Evolutionary conservation across 352 stramenopile genomes (phyloP).

Genomic region (Phytopythium vexans): DNA sequence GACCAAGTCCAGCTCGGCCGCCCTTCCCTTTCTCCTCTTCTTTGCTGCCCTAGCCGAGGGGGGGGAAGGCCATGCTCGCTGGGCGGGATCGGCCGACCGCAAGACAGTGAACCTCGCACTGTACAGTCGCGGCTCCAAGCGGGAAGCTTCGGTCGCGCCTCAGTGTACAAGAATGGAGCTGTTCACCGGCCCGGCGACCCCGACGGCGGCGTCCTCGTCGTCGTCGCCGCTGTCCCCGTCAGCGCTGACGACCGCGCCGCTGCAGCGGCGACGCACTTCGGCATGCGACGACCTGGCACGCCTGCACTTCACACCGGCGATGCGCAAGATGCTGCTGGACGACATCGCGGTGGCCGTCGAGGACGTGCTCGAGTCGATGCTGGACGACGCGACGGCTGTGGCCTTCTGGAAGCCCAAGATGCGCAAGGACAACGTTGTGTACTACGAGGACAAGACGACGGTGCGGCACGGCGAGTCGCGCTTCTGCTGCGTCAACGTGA

Average conservation of each 20-base stretch:
- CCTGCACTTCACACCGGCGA: slow-evolving; percentile 8
- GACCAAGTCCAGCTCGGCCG: too few relatives aligned
- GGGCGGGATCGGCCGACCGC: too few relatives aligned
- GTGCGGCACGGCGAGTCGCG: slow-evolving; percentile 24
- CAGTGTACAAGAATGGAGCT: slow-evolving; percentile 1
- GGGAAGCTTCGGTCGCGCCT: too few relatives aligned
- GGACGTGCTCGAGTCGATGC: slow-evolving; percentile 34
- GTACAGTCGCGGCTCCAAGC: too few relatives aligned
- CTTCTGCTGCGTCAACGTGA: slow-evolving; percentile 32
- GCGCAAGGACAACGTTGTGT: slow-evolving; percentile 32
- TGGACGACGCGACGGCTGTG: slow-evolving; percentile 22
- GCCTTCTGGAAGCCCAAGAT: slow-evolving; percentile 24
- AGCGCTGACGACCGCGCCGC: neutral
- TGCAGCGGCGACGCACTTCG: slow-evolving; percentile 4
- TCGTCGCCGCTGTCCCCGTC: neutral
- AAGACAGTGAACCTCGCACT: too few relatives aligned
- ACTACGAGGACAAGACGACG: slow-evolving; percentile 30
- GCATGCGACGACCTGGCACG: slow-evolving; percentile 3
- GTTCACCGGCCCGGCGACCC: slow-evolving; percentile 1
- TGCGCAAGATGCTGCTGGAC: slow-evolving; percentile 22
- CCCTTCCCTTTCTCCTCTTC: too few relatives aligned
- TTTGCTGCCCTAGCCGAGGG: too few relatives aligned
- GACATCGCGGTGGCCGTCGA: slow-evolving; percentile 28
- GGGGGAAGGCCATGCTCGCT: too few relatives aligned
- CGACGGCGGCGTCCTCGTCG: slow-evolving; percentile 4